A percentile compares a stretch with the other conserved stretches of the same genome.
These are phyloP conservation scores for Jasminum sambac DNA, from an alignment of 257 asterid species.

Conservation along the genomic window DNA sequence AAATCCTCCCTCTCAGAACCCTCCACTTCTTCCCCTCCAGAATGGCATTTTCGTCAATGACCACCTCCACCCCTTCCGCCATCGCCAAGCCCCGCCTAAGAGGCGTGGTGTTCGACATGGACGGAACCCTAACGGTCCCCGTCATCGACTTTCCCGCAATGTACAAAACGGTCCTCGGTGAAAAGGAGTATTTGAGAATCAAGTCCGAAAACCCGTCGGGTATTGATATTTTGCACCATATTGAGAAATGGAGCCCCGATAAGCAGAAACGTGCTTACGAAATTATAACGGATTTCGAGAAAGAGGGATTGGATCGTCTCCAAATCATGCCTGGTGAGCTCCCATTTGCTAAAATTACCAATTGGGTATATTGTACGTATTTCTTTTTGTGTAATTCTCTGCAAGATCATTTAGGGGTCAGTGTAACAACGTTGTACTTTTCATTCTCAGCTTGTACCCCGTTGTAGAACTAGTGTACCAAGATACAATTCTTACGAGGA, in stretches of 20 bases:
- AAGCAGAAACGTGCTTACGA: constrained; percentile 64
- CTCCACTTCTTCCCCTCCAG: constrained; percentile 25
- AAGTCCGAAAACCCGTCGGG: constrained; percentile 64
- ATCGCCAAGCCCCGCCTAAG: constrained; percentile 52
- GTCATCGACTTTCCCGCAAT: constrained; percentile 83
- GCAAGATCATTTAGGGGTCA: background rate
- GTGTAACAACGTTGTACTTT: background rate
- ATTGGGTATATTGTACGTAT: background rate
- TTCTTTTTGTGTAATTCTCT: background rate
- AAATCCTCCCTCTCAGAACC: constrained; percentile 28
- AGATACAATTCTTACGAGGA: background rate
- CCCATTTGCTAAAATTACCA: constrained; percentile 9
- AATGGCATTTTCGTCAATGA: constrained; percentile 60
- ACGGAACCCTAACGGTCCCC: constrained; percentile 94
- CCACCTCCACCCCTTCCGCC: constrained; percentile 28
- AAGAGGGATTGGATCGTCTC: constrained; percentile 80
- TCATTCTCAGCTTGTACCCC: background rate
- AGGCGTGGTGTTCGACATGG: constrained; percentile 97
- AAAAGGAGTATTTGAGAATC: constrained; percentile 52
- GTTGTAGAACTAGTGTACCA: background rate
- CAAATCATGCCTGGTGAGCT: constrained; percentile 88
- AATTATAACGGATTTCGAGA: constrained; percentile 75
- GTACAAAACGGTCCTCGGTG: constrained; percentile 89
- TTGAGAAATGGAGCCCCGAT: constrained; percentile 80
- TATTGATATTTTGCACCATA: constrained; percentile 81